Evolutionary conservation across 768 basidiomycete species (phyloP).

Genomic region (Pulveroboletus sp.): DNA sequence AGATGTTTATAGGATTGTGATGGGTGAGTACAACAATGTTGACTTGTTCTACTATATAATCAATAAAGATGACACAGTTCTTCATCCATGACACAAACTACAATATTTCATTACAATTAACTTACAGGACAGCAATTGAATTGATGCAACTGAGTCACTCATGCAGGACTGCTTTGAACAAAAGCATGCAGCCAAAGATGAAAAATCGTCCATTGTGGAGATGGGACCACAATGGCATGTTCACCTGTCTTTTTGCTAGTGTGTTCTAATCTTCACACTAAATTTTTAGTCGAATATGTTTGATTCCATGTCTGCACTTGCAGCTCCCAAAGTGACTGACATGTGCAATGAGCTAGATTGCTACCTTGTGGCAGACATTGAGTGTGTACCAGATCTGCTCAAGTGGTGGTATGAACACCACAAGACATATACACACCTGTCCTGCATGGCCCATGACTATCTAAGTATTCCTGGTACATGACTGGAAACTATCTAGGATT

Average conservation of each 20-base stretch:
- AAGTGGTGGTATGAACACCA: neutral
- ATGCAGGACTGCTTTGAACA: neutral
- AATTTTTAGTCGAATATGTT: neutral
- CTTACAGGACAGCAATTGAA: neutral
- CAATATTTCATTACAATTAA: neutral
- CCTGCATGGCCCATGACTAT: neutral
- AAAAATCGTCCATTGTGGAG: too few relatives aligned
- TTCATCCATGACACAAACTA: neutral
- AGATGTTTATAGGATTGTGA: neutral
- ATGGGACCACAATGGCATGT: too few relatives aligned
- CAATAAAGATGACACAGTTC: neutral
- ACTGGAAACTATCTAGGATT: too few relatives aligned
- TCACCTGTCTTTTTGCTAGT: too few relatives aligned
- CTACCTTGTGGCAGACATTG: neutral
- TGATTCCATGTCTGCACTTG: neutral
- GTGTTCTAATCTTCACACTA: neutral
- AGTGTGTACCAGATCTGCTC: neutral
- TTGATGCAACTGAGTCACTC: neutral
- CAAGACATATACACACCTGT: neutral
- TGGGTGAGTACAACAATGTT: neutral
- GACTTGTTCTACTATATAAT: neutral
- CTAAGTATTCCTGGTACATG: neutral
- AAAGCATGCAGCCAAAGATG: neutral
- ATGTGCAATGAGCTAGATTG: neutral
- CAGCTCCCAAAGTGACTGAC: neutral